Base-by-base conservation (phyloP, 2,329 filamentous ascomycete genomes). In the Hymenoscyphus salicellus region DNA sequence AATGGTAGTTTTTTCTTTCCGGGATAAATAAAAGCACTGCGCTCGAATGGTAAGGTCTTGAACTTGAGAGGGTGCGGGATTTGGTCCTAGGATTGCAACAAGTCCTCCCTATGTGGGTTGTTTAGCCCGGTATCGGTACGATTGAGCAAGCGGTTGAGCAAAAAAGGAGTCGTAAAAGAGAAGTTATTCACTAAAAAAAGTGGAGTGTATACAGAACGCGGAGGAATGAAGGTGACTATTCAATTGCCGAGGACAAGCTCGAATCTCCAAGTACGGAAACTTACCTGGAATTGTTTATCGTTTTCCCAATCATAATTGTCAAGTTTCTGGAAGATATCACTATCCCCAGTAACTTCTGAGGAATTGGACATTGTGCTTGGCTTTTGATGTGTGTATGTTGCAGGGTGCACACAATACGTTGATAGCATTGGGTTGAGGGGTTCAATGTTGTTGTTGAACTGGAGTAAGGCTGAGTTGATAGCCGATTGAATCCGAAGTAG, bases 11-110 rank as follows among this genome's bases (percentile, higher is more conserved):
- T 79, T 77, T 67, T 79, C 73, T 60, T 76, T 77, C 46, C 74
- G 81, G 55, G 80, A 77, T 74, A 87, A 89, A 78, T 90, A 92
- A 78, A 89, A 91, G 75, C 84, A 87, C 75, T 89, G 87, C 66
- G 89, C 89, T 69, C 88, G 85, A 63, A 87, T 79, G 33, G 86
- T 86, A 66, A 91, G 74, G 68, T 88, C 81, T 72, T 83, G 73
- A 62, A 81, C 72, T 77, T 86, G 77, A 73, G 85, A 77, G 68
- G 85, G 77, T 71, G 83, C 75, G 75, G 83, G 82, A 63, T 83
- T 80, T 26, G 78, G 81, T 66, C 86, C 86, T 58, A 90, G 80
- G 68, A 90, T 90, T 65, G 87, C 86, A 66, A 80, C 79, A 58
- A 91, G 82, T 58, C 88, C 88, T 58, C 83, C 79, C 83, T 85